phyloP scores from a whole-genome alignment of 2,329 filamentous ascomycete genomes.

The Chalaropsis thielavioides region DNA sequence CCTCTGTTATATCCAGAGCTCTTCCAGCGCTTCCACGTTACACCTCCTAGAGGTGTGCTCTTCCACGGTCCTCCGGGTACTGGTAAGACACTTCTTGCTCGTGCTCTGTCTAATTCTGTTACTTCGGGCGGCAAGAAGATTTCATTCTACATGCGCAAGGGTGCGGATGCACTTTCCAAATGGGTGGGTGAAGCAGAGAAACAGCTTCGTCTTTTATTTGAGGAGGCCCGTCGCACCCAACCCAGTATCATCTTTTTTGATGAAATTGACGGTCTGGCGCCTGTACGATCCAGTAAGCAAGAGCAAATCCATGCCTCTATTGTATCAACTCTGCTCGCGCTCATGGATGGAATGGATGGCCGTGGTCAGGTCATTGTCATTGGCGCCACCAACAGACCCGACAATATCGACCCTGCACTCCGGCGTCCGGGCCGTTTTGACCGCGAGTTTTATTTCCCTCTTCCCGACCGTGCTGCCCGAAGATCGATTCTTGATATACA shows the following conservation, averaged over 20 bases:
- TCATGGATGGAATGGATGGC: slow-evolving; percentile 99
- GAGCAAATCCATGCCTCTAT: slow-evolving; percentile 98
- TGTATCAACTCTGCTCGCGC: slow-evolving; percentile 77
- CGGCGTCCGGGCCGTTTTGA: slow-evolving; percentile 90
- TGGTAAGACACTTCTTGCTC: slow-evolving; percentile 90
- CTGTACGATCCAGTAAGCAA: slow-evolving; percentile 92
- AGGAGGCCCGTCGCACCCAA: slow-evolving; percentile 88
- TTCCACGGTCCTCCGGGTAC: slow-evolving; percentile 97
- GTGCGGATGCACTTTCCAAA: slow-evolving; percentile 91
- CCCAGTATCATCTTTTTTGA: slow-evolving; percentile 96
- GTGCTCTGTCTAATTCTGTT: slow-evolving; percentile 81
- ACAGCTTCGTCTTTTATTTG: slow-evolving; percentile 83
- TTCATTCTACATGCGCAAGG: slow-evolving; percentile 98
- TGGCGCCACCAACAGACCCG: slow-evolving; percentile 92
- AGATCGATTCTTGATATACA: slow-evolving; percentile 88
- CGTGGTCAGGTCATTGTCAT: slow-evolving; percentile 96
- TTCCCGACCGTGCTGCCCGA: slow-evolving; percentile 68
- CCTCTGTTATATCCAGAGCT: slow-evolving; percentile 90
- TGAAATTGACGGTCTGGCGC: slow-evolving; percentile 92
- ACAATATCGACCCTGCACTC: slow-evolving; percentile 92
- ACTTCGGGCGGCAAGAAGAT: slow-evolving; percentile 84
- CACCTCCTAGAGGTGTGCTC: slow-evolving; percentile 82
- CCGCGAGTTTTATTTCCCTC: slow-evolving; percentile 92
- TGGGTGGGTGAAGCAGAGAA: slow-evolving; percentile 98
- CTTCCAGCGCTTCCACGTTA: slow-evolving; percentile 81